A percentile compares a stretch with the other conserved stretches of the same genome.
Evolutionary conservation across 495 filamentous ascomycete species (phyloP).

Genomic region (Lasiosphaeriaceae sp.): DNA sequence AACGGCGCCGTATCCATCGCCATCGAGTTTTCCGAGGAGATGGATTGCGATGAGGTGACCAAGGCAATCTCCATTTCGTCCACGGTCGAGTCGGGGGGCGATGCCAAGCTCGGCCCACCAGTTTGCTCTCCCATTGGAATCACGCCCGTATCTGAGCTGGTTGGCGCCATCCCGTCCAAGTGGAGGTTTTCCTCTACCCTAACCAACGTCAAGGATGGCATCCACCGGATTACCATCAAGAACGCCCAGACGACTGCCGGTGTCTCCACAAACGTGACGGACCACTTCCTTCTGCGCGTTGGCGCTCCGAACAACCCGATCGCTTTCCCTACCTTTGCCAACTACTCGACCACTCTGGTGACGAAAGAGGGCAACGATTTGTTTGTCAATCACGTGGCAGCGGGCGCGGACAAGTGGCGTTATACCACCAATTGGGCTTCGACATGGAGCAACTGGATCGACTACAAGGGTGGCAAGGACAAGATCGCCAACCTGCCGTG

Average conservation of each 20-base stretch:
- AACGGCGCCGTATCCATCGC: constrained; percentile 40
- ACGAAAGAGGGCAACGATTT: constrained; percentile 36
- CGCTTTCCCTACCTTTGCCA: constrained; percentile 53
- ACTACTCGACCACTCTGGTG: constrained; percentile 55
- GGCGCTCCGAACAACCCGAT: constrained; percentile 50
- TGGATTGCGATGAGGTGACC: constrained; percentile 56
- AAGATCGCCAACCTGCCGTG: constrained; percentile 45
- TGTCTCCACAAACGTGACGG: constrained; percentile 18
- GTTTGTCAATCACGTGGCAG: constrained; percentile 56
- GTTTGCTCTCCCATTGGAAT: constrained; percentile 39
- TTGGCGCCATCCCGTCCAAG: constrained; percentile 34
- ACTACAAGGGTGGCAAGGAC: constrained; percentile 51
- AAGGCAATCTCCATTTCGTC: constrained; percentile 39
- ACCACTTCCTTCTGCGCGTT: constrained; percentile 50
- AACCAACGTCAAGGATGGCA: constrained; percentile 41
- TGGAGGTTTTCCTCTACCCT: constrained; percentile 55
- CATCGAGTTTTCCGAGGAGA: constrained; percentile 59
- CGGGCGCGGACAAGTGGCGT: constrained; percentile 61
- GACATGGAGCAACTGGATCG: constrained; percentile 56
- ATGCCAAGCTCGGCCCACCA: constrained; percentile 2
- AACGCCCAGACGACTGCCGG: constrained; percentile 47
- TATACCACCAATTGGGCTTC: constrained; percentile 62
- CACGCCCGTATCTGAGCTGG: constrained; percentile 47
- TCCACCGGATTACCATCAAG: constrained; percentile 57
- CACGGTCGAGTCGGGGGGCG: constrained; percentile 44